A percentile compares a stretch with the other conserved stretches of the same genome.
Evolutionary conservation across 179 eudicot genomes (phyloP).

Genomic region (Spergularia azorica): DNA sequence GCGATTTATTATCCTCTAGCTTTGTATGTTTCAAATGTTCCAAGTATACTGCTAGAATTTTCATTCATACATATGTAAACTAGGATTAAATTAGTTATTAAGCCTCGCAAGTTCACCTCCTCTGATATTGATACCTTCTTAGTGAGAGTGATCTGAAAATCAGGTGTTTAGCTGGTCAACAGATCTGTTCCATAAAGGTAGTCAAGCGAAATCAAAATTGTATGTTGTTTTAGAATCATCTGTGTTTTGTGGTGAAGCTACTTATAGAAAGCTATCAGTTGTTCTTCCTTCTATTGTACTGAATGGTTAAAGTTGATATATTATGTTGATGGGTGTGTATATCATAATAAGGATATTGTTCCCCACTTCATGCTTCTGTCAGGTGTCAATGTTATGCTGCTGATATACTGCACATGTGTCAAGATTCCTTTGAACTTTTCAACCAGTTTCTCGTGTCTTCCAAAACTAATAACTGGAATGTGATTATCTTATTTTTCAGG

Average conservation of each 20-base stretch:
- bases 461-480: background rate
- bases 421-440: background rate
- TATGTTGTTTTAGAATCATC: background rate
- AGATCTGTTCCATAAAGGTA: too few species aligned
- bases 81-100: background rate
- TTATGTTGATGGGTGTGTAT: too few species aligned
- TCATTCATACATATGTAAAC: background rate
- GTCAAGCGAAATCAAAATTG: background rate
- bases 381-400: background rate
- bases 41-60: background rate
- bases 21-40: background rate
- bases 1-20: background rate
- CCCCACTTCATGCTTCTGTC: background rate
- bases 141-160: too few species aligned
- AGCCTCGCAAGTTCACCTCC: background rate
- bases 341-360: background rate
- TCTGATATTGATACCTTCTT: background rate
- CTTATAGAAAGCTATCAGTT: background rate
- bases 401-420: background rate
- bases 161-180: too few species aligned
- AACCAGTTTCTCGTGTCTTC: background rate
- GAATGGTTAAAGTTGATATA: too few species aligned
- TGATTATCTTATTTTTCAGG: slow-evolving; percentile 42
- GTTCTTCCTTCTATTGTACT: background rate
- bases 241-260: background rate